Evolutionary conservation across 2,329 filamentous ascomycete genomes (phyloP).

Genomic region (Ilyonectria sp.): DNA sequence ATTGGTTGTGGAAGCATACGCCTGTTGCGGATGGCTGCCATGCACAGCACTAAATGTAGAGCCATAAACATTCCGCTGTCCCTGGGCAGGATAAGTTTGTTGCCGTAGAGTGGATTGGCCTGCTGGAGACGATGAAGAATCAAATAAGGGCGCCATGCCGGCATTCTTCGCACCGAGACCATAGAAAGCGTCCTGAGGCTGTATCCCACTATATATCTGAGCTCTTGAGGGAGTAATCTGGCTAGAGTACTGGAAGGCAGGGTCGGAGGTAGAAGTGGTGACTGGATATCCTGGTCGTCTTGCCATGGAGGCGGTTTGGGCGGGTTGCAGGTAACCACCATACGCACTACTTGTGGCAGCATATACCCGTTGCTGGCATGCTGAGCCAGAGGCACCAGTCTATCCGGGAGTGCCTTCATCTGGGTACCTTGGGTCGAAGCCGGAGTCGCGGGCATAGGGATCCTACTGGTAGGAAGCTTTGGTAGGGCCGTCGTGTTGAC

Average conservation of each 20-base stretch:
- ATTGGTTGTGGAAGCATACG: too few relatives aligned
- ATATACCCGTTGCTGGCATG: constrained; percentile 51
- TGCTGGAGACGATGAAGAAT: constrained; percentile 68
- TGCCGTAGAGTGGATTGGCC: constrained; percentile 47
- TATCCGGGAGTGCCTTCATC: constrained; percentile 66
- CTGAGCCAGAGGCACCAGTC: constrained; percentile 59
- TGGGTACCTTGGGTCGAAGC: constrained; percentile 65
- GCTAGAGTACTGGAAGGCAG: constrained; percentile 53
- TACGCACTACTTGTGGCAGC: constrained; percentile 51
- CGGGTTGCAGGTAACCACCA: constrained; percentile 49
- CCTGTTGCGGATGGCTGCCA: too few relatives aligned
- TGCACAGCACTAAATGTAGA: too few relatives aligned
- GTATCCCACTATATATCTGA: constrained; percentile 57
- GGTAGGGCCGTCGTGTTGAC: constrained; percentile 65
- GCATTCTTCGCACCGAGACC: constrained; percentile 73
- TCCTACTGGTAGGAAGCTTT: constrained; percentile 55
- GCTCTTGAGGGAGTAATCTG: constrained; percentile 54
- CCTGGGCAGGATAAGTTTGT: constrained; percentile 57
- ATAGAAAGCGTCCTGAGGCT: constrained; percentile 68
- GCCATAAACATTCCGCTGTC: too few relatives aligned
- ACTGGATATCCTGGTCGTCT: constrained; percentile 52
- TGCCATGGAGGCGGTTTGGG: constrained; percentile 52
- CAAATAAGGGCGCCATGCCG: constrained; percentile 34
- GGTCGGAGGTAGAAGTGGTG: too few relatives aligned
- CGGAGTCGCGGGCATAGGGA: constrained; percentile 57